phyloP scores from a whole-genome alignment of 2,329 filamentous ascomycete species.

The Fusarium acutatum region DNA sequence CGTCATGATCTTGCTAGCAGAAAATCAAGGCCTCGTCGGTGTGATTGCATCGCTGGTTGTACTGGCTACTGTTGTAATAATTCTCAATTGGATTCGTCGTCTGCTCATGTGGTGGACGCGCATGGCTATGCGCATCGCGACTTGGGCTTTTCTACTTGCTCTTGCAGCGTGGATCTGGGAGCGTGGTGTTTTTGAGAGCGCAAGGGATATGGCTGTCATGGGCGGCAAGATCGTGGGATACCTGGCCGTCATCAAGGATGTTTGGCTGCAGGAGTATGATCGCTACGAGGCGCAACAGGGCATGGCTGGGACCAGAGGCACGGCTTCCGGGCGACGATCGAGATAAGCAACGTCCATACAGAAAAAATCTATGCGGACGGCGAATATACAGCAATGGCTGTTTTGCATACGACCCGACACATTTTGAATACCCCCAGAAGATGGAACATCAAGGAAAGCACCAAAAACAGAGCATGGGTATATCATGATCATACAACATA shows the following conservation, averaged over 20 bases:
- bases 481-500: neutral
- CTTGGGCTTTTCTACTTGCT: constrained; percentile 69
- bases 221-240: constrained; percentile 56
- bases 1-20: constrained; percentile 44
- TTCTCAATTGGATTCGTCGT: constrained; percentile 76
- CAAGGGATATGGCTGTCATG: constrained; percentile 63
- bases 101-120: constrained; percentile 80
- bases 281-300: constrained; percentile 61
- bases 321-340: constrained; percentile 30
- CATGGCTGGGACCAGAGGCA: constrained; percentile 29
- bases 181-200: constrained; percentile 71
- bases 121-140: constrained; percentile 68
- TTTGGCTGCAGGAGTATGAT: constrained; percentile 67
- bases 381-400: neutral
- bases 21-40: constrained; percentile 47
- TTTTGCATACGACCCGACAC: neutral
- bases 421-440: constrained; percentile 25
- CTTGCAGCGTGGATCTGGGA: constrained; percentile 67
- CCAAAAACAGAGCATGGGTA: neutral
- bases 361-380: constrained; percentile 12
- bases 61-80: constrained; percentile 65
- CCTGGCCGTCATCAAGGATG: constrained; percentile 57
- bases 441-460: constrained; percentile 5
- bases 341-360: neutral
- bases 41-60: constrained; percentile 46